Percentiles rank a stretch among this genome's conserved stretches.
These are phyloP conservation scores for Coemansia nantahalensis DNA, from an alignment of 192 early-diverging fungal species.

Conservation along the genomic window DNA sequence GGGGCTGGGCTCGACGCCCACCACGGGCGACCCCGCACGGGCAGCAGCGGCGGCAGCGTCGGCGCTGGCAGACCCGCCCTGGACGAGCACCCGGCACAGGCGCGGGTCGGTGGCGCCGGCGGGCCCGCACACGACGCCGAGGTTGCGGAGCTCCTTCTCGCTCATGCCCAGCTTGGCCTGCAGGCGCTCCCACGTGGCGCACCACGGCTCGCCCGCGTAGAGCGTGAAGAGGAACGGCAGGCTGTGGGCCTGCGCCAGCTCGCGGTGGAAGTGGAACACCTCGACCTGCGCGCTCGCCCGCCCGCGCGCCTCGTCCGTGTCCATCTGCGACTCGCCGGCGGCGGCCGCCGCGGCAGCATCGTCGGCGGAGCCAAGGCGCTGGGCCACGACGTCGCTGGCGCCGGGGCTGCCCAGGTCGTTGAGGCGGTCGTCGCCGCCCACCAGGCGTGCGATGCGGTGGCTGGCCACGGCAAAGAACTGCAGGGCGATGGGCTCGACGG, in stretches of 20 bases:
- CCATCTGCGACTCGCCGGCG: constrained; percentile 5
- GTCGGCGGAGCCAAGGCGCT: constrained; percentile 4
- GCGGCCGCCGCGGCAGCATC: neutral
- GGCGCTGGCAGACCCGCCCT: neutral
- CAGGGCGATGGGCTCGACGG: constrained; percentile 50
- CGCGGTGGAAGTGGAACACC: constrained; percentile 78
- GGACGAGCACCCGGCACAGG: neutral
- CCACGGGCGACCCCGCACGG: neutral
- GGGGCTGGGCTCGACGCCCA: neutral
- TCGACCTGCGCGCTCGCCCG: constrained; percentile 50
- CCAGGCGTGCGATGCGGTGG: constrained; percentile 53
- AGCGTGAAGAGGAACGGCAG: constrained; percentile 82
- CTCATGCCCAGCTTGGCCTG: constrained; percentile 67
- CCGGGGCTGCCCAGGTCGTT: constrained; percentile 40
- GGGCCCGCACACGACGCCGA: constrained; percentile 33
- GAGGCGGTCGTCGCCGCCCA: constrained; percentile 49
- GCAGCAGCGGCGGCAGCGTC: neutral
- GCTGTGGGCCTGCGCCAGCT: constrained; percentile 66
- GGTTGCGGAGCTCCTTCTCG: constrained; percentile 74
- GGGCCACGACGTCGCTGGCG: constrained; percentile 28
- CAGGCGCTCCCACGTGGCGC: constrained; percentile 72
- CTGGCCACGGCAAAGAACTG: constrained; percentile 58
- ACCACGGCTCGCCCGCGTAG: constrained; percentile 61
- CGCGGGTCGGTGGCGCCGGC: constrained; percentile 7
- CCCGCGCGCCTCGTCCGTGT: constrained; percentile 38